phyloP scores from a whole-genome alignment of 2,329 filamentous ascomycete genomes.

The Cyphellophora europaea region DNA sequence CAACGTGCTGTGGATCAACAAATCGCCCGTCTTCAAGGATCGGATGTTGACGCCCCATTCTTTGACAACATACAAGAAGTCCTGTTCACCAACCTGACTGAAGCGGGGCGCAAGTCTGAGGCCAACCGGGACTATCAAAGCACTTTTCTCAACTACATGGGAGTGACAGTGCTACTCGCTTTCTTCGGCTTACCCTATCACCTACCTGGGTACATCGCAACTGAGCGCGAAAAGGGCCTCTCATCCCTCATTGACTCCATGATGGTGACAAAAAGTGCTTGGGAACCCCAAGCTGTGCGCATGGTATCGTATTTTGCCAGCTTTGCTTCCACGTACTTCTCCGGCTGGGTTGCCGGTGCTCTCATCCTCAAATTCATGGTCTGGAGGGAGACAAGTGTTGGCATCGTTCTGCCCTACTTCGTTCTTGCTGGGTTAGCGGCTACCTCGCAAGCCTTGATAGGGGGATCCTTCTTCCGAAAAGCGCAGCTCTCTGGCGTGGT shows the following conservation, averaged over 20 bases:
- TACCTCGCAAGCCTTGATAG: slow-evolving; percentile 68
- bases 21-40: too few species aligned
- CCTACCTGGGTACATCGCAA: slow-evolving; percentile 72
- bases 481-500: slow-evolving; percentile 79
- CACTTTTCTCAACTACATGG: slow-evolving; percentile 64
- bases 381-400: slow-evolving; percentile 53
- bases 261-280: slow-evolving; percentile 65
- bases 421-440: slow-evolving; percentile 66
- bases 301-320: slow-evolving; percentile 68
- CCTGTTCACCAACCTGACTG: slow-evolving; percentile 63
- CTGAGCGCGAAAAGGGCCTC: slow-evolving; percentile 77
- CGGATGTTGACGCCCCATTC: slow-evolving; percentile 19
- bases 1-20: slow-evolving; percentile 66
- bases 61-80: slow-evolving; percentile 49
- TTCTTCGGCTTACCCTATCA: slow-evolving; percentile 78
- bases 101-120: slow-evolving; percentile 53
- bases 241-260: slow-evolving; percentile 81
- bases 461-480: slow-evolving; percentile 72
- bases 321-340: slow-evolving; percentile 68
- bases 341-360: slow-evolving; percentile 70
- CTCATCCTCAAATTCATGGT: slow-evolving; percentile 53
- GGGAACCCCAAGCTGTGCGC: slow-evolving; percentile 66
- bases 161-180: slow-evolving; percentile 66
- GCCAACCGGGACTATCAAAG: slow-evolving; percentile 63
- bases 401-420: slow-evolving; percentile 62